phyloP scores from a whole-genome alignment of 495 filamentous ascomycete species.

The Podospora didyma region DNA sequence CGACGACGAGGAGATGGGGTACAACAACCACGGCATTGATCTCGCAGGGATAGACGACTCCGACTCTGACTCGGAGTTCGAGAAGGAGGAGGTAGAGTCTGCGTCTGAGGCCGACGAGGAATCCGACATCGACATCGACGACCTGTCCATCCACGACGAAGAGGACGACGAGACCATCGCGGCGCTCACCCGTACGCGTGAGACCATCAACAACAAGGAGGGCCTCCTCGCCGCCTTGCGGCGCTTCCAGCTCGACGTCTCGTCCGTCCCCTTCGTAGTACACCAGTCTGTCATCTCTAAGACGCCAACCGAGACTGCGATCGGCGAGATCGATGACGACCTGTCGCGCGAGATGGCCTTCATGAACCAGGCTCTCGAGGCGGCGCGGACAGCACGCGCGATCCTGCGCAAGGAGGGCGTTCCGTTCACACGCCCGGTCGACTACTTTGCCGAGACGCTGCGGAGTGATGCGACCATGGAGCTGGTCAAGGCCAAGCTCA shows the following conservation, averaged over 20 bases:
- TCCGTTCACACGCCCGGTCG: slow-evolving; percentile 79
- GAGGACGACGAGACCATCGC: slow-evolving; percentile 76
- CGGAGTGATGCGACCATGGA: slow-evolving; percentile 98
- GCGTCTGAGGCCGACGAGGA: slow-evolving; percentile 65
- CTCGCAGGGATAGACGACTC: slow-evolving; percentile 29
- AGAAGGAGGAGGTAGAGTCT: slow-evolving; percentile 68
- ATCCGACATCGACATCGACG: slow-evolving; percentile 78
- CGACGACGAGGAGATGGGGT: slow-evolving; percentile 26
- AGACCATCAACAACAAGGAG: slow-evolving; percentile 94
- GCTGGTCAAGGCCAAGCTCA: slow-evolving; percentile 86
- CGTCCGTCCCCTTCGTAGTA: slow-evolving; percentile 48
- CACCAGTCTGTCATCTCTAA: slow-evolving; percentile 51
- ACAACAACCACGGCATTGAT: slow-evolving; percentile 31
- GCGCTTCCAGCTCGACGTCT: slow-evolving; percentile 63
- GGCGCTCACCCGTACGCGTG: slow-evolving; percentile 74
- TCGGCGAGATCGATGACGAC: slow-evolving; percentile 79
- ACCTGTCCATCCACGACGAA: slow-evolving; percentile 59
- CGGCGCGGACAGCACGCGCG: slow-evolving; percentile 64
- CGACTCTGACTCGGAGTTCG: slow-evolving; percentile 34
- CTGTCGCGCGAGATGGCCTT: slow-evolving; percentile 85
- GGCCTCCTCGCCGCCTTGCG: slow-evolving; percentile 73
- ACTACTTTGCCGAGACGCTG: slow-evolving; percentile 99
- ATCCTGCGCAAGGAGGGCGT: slow-evolving; percentile 76
- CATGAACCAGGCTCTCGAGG: slow-evolving; percentile 84
- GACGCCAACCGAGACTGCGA: slow-evolving; percentile 45